These are phyloP conservation scores for Fusarium robinianum DNA, from an alignment of 2,329 filamentous ascomycete genomes.

Conservation along the genomic window DNA sequence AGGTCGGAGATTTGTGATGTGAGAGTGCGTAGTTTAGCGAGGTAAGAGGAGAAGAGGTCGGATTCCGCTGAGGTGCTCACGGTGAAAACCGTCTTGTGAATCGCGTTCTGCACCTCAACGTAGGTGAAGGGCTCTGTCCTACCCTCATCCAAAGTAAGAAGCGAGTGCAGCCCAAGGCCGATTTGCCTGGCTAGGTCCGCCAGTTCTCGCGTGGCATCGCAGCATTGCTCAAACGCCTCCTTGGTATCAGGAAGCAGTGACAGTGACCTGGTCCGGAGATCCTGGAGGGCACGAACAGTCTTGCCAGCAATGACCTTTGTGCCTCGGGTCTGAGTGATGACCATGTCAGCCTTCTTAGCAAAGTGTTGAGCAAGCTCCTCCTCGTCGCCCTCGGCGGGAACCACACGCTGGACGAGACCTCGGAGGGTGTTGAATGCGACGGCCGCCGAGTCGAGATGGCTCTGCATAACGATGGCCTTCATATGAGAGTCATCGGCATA, in stretches of 20 bases:
- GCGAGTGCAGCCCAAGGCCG: conserved; percentile 66
- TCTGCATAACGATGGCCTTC: conserved; percentile 75
- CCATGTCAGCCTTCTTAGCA: conserved; percentile 69
- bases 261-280: conserved; percentile 75
- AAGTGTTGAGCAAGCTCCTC: conserved; percentile 72
- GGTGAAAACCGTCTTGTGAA: conserved; percentile 56
- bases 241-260: conserved; percentile 70
- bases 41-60: conserved; percentile 71
- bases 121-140: conserved; percentile 69
- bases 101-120: conserved; percentile 66
- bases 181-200: conserved; percentile 68
- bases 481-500: conserved; percentile 82
- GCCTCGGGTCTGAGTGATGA: conserved; percentile 77
- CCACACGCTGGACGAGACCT: conserved; percentile 67
- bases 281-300: conserved; percentile 74
- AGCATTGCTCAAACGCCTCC: conserved; percentile 71
- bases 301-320: conserved; percentile 84
- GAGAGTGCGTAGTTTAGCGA: conserved; percentile 67
- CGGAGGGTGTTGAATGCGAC: conserved; percentile 67
- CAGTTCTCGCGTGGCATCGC: conserved; percentile 66
- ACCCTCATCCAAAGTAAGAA: conserved; percentile 71
- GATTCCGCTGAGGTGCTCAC: conserved; percentile 62
- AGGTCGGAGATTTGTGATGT: conserved; percentile 71
- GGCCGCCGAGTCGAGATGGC: conserved; percentile 78
- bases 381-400: conserved; percentile 56